Evolutionary conservation across 306 rosid species (phyloP), one percentile per base, ranked within the genome.

Genomic region (Pterocarpus macrocarpus): DNA sequence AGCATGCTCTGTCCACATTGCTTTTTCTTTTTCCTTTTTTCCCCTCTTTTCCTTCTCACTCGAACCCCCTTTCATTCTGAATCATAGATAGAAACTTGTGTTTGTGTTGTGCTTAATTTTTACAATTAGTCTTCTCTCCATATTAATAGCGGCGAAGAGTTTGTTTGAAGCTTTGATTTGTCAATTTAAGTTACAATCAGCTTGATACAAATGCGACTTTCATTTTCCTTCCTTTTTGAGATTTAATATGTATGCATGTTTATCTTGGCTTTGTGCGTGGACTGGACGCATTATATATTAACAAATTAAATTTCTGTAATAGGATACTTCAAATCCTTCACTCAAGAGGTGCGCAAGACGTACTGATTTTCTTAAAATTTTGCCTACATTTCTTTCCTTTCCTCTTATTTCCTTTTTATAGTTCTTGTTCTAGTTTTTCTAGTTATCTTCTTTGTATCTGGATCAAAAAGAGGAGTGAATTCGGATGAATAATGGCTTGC

Each of bases 1-100:
- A 44, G 28, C 28, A 44, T 75, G 81, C 64, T 66, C 52, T 28
- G 7, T 81, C 38, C 74, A 75, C 71, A 13, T 14, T 65, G 10
- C 35, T 17, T 36, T 34, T 35, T 22, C 28, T 22, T 22, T 22
- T 22, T 22, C 28, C 28, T 0, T 22, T 22, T 22, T n/a, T 45
- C n/a, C 53, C 65, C 7, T n/a, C 36, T 65, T 75, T 52, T 55
- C 61, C 47, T 44, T 61, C 79, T 59, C 79, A 22, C 28, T 22
- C 28, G 28, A 61, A 45, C 49, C 61, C 44, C 5, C 4, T 73
- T 53, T 36, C 79, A 39, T 64, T 55, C 63, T 66, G 64, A 81
- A 65, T 56, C n/a, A 15, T 16, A 71, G 44, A 2, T 43, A 52
- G 5, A 81, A 64, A 65, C 12, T 15, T 50, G 12, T 1, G 28